phyloP scores from a whole-genome alignment of 441 rosid species.

The Erodium trifolium region DNA sequence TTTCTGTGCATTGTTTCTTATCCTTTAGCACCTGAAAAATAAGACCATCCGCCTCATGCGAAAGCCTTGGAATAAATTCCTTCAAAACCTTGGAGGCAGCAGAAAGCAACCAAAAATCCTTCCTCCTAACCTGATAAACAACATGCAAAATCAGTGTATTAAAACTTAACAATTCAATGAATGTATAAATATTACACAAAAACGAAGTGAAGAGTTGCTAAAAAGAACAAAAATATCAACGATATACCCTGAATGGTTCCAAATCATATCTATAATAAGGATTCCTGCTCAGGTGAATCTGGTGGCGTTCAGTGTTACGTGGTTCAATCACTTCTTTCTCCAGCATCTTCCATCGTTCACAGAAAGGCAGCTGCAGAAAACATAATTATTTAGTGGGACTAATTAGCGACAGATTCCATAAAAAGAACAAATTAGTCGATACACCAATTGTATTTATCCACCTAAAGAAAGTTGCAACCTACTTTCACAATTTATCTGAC shows the following conservation, averaged over 20 bases:
- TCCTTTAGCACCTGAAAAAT: conserved; percentile 77
- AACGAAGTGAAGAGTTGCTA: not conserved
- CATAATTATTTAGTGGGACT: conserved; percentile 14
- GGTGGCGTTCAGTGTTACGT: conserved; percentile 69
- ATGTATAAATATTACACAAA: not conserved
- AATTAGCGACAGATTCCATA: conserved; percentile 5
- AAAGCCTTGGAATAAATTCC: conserved; percentile 90
- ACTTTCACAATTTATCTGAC: not conserved
- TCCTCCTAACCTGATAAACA: conserved; percentile 79
- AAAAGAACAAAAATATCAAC: not conserved
- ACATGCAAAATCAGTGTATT: conserved; percentile 4
- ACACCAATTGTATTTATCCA: not conserved
- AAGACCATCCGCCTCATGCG: conserved; percentile 98
- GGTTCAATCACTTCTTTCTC: conserved; percentile 95
- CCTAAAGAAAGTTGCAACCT: not conserved
- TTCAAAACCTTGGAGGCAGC: conserved; percentile 73
- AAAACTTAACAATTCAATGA: not conserved
- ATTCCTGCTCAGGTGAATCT: conserved; percentile 59
- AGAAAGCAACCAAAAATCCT: conserved; percentile 97
- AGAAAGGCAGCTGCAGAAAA: conserved; percentile 78
- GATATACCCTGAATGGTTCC: conserved; percentile 93
- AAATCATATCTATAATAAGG: conserved; percentile 78
- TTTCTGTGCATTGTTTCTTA: not conserved
- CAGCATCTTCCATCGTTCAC: conserved; percentile 95
- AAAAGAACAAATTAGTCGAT: not conserved